Base-by-base conservation (phyloP, 352 stramenopile species). In the Pythium diclinum region DNA sequence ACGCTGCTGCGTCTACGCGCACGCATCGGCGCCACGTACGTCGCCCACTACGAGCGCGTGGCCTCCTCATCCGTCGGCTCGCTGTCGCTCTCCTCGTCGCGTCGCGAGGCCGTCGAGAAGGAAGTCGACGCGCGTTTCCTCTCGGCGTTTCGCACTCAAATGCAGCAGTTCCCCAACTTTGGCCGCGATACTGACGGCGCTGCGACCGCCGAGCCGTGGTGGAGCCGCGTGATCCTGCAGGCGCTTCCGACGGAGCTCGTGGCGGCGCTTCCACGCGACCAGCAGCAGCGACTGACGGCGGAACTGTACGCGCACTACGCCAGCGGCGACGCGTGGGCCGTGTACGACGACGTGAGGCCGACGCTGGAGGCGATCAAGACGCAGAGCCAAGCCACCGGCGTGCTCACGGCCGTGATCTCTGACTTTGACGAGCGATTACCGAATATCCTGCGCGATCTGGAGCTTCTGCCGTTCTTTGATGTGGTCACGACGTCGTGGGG, bases 401-500 rank as follows among this genome's bases (percentile, higher is more conserved):
- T 90, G 1, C 46, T 67, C 5, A 72, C 91, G 56, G 85, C 76
- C 33, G 75, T 92, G 58, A 76, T 94, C 32, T 94, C 83, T 56
- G 89, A 94, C 69, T 92, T 90, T 68, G 85, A 94, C 61, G 83
- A 94, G 62, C 72, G 85, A 3, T 69, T 94, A 4, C 69, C 75
- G 33, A 19, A 47, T 3, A 68, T 94, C 25, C 63, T 94, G 3
- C 47, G 48, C 0, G 75, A 69, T 0, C 56, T 92, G 42, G 61
- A 61, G 32, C 76, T 94, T 14, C 61, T 66, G 34, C 57, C 61
- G 32, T 81, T 72, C 58, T 88, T 92, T 38, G 59, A 83, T 6
- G 73, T 79, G 34, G 76, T 91, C 52, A 78, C 81, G 38, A 81
- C 76, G 36, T 94, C 85, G 2, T 94, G 85, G 65, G 47, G 21